Base-by-base conservation (phyloP, 1,284 basidiomycete genomes). In the Microbotryum violaceum region DNA sequence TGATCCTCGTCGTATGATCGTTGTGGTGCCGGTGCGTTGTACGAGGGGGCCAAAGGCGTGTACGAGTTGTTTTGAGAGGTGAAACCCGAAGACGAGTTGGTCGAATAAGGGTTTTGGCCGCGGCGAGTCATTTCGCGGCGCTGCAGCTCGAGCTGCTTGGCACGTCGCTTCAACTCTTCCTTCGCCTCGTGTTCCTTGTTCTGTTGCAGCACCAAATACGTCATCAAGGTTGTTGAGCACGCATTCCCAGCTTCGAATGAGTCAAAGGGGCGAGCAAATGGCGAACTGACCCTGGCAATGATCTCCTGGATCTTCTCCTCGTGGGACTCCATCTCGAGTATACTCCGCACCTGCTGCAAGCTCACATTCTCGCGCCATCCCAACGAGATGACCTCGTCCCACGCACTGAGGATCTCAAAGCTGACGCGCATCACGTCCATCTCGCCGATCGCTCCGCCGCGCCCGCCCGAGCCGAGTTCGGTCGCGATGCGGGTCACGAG, bases 281-380 rank as follows among this genome's bases (percentile, higher is more conserved):
- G 18, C 16, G 25, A 25, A 77, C 85, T 63, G 72, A 91, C 89
- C 75, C 88, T 82, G 23, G 92, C 89, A 71, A 98, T 99, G 75
- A 98, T 98, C 72, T 98, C 96, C 75, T 98, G 93, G 67, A 99
- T 97, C 80, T 97, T 97, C 79, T 99, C 96, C 76, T 98, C 96
- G 77, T 99, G 96, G 77, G 87, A 91, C 79, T 98, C 96, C 87
- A 97, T 97, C 80, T 97, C 96, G 69, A 98, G 78, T 47, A 96
- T 85, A 72, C 82, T 94, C 70, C 90, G 81, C 51, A 98, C 89
- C 76, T 97, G 93, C 75, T 88, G 84, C 54, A 98, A 77, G 73
- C 88, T 91, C 57, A 97, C 88, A 66, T 89, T 87, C 77, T 98
- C 96, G 73, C 92, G 82, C 78, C 94, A 97, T 2, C 96, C 96